phyloP scores from a whole-genome alignment of 352 stramenopile genomes.

The Globisporangium uncinulatum region DNA sequence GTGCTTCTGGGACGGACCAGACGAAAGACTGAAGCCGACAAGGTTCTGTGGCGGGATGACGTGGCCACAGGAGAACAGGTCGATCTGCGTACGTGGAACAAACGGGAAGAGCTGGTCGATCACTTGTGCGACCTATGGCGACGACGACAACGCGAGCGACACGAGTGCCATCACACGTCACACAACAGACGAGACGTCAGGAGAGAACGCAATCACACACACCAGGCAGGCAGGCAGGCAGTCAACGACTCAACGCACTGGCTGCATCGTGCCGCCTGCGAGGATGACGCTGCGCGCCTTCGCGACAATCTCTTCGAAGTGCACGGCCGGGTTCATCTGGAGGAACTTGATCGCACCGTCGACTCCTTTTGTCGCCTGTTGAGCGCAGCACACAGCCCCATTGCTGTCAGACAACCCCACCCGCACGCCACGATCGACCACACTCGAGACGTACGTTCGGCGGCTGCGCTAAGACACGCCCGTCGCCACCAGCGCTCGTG shows the following conservation, averaged over 20 bases:
- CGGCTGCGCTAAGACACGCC: conserved; percentile 61
- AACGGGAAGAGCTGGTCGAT: conserved; percentile 91
- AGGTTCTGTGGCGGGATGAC: conserved; percentile 95
- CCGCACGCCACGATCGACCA: neutral
- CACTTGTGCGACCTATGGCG: conserved; percentile 86
- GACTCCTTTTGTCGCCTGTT: conserved; percentile 34
- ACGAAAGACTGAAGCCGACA: conserved; percentile 59
- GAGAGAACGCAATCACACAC: neutral
- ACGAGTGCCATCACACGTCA: neutral
- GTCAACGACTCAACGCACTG: conserved; percentile 32
- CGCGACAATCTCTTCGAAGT: conserved; percentile 94
- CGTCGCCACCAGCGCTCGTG: conserved; percentile 61
- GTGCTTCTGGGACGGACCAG: conserved; percentile 79
- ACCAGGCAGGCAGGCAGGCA: neutral
- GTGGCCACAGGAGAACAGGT: conserved; percentile 97
- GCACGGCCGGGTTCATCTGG: conserved; percentile 91
- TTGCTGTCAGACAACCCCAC: conserved; percentile 1
- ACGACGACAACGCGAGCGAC: neutral
- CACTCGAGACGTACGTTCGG: conserved; percentile 39
- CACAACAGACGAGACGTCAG: conserved; percentile 3
- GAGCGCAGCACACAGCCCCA: conserved; percentile 1
- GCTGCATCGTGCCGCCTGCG: conserved; percentile 97
- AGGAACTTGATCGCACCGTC: conserved; percentile 90
- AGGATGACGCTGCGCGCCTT: conserved; percentile 94
- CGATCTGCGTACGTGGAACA: conserved; percentile 67